Evolutionary conservation across 192 early-diverging fungal species (phyloP).

Genomic region (Bifiguratus adelaidae): DNA sequence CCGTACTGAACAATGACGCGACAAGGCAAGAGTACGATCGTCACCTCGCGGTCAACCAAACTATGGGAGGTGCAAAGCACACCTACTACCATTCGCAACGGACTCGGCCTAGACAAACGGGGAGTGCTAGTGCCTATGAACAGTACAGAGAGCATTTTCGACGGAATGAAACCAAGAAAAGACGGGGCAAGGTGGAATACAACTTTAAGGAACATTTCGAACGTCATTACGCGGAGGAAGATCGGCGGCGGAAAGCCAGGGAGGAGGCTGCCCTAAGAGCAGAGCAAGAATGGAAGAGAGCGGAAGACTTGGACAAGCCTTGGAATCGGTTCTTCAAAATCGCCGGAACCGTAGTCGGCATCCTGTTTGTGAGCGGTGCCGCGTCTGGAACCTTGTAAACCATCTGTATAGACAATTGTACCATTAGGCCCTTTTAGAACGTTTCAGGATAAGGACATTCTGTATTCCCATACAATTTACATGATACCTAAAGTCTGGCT

Average conservation of each 20-base stretch:
- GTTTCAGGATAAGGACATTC: too few species aligned
- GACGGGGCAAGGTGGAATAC: background rate
- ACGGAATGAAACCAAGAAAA: background rate
- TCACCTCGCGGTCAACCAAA: conserved; percentile 15
- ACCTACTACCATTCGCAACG: conserved; percentile 4
- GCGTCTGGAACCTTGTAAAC: too few species aligned
- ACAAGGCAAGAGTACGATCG: conserved; percentile 74
- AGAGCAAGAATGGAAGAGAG: background rate
- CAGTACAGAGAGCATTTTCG: background rate
- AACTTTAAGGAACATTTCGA: conserved; percentile 10
- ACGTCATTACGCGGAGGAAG: conserved; percentile 19
- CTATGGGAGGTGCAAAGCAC: conserved; percentile 4
- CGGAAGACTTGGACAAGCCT: background rate
- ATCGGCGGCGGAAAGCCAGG: conserved; percentile 10
- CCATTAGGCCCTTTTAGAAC: too few species aligned
- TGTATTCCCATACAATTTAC: too few species aligned
- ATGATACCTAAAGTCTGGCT: conserved; percentile 13
- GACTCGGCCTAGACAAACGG: conserved; percentile 7
- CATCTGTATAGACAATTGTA: too few species aligned
- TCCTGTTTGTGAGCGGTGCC: too few species aligned
- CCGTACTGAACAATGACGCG: conserved; percentile 55
- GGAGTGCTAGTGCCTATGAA: conserved; percentile 19
- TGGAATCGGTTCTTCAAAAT: too few species aligned
- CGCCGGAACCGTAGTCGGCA: too few species aligned
- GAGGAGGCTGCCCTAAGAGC: background rate